Evolutionary conservation across 768 basidiomycete genomes (phyloP).

Genomic region (Mycena vitilis): DNA sequence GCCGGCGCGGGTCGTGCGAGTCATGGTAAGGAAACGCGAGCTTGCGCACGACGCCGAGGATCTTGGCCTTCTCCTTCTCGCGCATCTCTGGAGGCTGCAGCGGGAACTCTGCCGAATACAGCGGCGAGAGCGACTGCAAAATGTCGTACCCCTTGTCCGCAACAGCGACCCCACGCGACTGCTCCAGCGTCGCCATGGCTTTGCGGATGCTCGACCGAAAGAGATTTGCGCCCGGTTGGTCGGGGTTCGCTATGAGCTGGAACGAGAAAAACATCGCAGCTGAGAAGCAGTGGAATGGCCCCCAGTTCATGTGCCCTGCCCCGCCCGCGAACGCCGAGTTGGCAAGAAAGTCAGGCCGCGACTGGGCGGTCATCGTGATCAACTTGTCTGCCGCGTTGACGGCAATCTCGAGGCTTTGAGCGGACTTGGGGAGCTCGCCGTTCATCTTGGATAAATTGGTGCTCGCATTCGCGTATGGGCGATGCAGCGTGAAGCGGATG

Average conservation of each 20-base stretch:
- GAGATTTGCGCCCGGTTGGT: constrained; percentile 80
- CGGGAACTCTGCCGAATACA: constrained; percentile 76
- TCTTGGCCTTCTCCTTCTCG: constrained; percentile 69
- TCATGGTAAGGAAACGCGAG: constrained; percentile 87
- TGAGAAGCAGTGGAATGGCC: constrained; percentile 86
- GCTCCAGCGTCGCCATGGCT: constrained; percentile 73
- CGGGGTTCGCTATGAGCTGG: constrained; percentile 83
- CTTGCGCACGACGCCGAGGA: constrained; percentile 76
- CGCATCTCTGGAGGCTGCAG: constrained; percentile 60
- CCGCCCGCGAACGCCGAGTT: constrained; percentile 72
- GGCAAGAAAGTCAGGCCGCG: constrained; percentile 79
- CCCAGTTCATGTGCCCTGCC: constrained; percentile 87
- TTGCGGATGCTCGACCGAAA: constrained; percentile 83
- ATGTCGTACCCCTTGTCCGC: constrained; percentile 83
- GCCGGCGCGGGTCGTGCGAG: constrained; percentile 65
- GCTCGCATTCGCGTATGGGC: constrained; percentile 72
- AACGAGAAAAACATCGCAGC: constrained; percentile 95
- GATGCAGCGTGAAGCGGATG: constrained; percentile 86
- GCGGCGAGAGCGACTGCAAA: constrained; percentile 74
- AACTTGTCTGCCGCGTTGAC: constrained; percentile 82
- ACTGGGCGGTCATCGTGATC: constrained; percentile 81
- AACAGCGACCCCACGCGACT: constrained; percentile 70
- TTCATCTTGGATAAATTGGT: constrained; percentile 44
- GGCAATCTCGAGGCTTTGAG: constrained; percentile 77
- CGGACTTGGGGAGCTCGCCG: constrained; percentile 56